Percentiles rank a stretch among this genome's conserved stretches.
phyloP scores from a whole-genome alignment of 441 rosid species.

The Corymbia citriodora region DNA sequence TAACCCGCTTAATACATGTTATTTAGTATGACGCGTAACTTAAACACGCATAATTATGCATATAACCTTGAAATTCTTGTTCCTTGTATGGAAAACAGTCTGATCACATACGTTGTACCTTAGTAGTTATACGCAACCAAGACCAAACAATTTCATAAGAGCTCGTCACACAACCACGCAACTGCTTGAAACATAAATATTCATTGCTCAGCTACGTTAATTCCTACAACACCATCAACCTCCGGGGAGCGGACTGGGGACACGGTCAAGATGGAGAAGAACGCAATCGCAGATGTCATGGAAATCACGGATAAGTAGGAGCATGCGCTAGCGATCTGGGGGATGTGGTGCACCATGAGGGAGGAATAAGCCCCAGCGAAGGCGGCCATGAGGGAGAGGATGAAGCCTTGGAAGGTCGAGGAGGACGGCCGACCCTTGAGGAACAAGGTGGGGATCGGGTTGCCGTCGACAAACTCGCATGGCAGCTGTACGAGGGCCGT shows the following conservation, averaged over 20 bases:
- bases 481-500: background rate
- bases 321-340: background rate
- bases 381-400: background rate
- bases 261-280: background rate
- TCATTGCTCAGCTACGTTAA: background rate
- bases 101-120: background rate
- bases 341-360: background rate
- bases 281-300: background rate
- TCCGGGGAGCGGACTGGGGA: background rate
- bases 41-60: background rate
- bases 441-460: background rate
- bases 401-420: background rate
- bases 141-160: background rate
- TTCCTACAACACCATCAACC: background rate
- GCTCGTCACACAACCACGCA: background rate
- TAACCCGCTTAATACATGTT: background rate
- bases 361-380: background rate
- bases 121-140: background rate
- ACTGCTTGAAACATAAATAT: background rate
- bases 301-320: background rate
- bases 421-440: background rate
- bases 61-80: background rate
- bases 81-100: background rate
- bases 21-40: background rate
- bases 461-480: background rate